Evolutionary conservation across 2,329 filamentous ascomycete genomes (phyloP).

Genomic region (Pyricularia grisea): DNA sequence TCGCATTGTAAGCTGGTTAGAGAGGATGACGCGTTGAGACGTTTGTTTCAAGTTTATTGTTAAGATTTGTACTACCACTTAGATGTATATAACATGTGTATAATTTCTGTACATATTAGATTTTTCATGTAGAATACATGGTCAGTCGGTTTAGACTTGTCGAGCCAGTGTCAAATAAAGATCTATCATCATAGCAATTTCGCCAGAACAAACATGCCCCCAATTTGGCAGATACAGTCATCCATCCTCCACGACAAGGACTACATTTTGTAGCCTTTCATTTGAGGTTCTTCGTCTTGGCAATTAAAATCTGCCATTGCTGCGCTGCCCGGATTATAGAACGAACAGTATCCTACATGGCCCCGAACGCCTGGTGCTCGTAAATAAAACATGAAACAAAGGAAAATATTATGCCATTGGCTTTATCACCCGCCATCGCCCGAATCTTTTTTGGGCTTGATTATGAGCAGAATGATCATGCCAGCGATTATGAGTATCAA

Average conservation of each 20-base stretch:
- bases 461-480: slow-evolving; percentile 71
- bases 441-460: slow-evolving; percentile 57
- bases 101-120: neutral
- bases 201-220: neutral
- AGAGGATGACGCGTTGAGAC: neutral
- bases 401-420: neutral
- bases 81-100: neutral
- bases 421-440: neutral
- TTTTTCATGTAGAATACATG: neutral
- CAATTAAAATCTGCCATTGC: neutral
- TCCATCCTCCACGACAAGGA: neutral
- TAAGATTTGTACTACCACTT: neutral
- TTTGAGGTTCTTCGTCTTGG: neutral
- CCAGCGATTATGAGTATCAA: slow-evolving; percentile 75
- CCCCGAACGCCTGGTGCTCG: neutral
- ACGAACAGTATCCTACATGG: neutral
- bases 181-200: neutral
- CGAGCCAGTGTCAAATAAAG: neutral
- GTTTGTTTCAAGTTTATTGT: neutral
- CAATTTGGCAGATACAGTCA: neutral
- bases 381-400: neutral
- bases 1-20: neutral
- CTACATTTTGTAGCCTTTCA: neutral
- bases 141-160: neutral
- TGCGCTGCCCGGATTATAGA: neutral